Evolutionary conservation across 1,139 yeast genomes (phyloP).

Genomic region (Suhomyces coccinellae): DNA sequence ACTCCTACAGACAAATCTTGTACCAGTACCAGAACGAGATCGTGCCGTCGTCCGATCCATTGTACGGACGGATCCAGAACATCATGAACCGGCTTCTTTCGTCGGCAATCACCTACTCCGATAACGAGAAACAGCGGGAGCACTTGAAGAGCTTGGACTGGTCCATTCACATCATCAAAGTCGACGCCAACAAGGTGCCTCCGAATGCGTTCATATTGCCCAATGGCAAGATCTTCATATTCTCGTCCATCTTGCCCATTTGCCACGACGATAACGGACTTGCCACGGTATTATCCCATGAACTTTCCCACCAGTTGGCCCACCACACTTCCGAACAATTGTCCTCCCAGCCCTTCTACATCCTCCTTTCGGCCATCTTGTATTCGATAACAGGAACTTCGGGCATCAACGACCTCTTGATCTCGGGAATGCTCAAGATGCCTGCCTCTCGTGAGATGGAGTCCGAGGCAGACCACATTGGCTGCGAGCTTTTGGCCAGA

Average conservation of each 20-base stretch:
- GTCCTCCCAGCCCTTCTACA: slow-evolving; percentile 56
- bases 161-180: slow-evolving; percentile 78
- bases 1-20: slow-evolving; percentile 63
- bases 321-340: slow-evolving; percentile 86
- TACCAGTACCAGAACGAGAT: slow-evolving; percentile 46
- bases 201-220: slow-evolving; percentile 97
- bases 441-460: slow-evolving; percentile 94
- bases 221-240: slow-evolving; percentile 92
- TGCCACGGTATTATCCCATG: slow-evolving; percentile 93
- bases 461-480: slow-evolving; percentile 93
- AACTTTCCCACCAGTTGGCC: slow-evolving; percentile 89
- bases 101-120: slow-evolving; percentile 46
- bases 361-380: slow-evolving; percentile 50
- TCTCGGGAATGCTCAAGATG: slow-evolving; percentile 62
- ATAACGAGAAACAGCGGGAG: slow-evolving; percentile 31
- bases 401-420: slow-evolving; percentile 51
- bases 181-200: slow-evolving; percentile 57
- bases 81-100: slow-evolving; percentile 68
- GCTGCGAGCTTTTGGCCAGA: slow-evolving; percentile 84
- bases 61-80: slow-evolving; percentile 52
- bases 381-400: slow-evolving; percentile 34
- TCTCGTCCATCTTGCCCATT: slow-evolving; percentile 74
- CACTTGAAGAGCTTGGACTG: slow-evolving; percentile 56
- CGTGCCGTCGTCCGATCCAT: slow-evolving; percentile 55
- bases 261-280: slow-evolving; percentile 84